phyloP scores from a whole-genome alignment of 2,329 filamentous ascomycete genomes.

The Capronia americana region DNA sequence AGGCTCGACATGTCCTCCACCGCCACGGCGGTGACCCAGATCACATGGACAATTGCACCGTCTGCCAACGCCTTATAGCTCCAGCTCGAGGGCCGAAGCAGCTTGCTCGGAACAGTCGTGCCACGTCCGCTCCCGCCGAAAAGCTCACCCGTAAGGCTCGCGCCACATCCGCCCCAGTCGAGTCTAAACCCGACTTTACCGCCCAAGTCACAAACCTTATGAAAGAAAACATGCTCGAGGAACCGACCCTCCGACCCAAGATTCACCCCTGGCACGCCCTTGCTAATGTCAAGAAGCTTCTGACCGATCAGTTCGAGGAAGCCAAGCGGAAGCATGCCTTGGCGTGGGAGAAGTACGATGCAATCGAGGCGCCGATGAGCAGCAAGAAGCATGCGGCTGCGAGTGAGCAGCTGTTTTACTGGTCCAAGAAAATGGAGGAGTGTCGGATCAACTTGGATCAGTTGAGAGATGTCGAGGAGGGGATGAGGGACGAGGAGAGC shows the following conservation, averaged over 20 bases:
- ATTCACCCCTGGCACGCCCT: slow-evolving; percentile 75
- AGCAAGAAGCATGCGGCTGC: slow-evolving; percentile 39
- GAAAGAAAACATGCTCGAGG: slow-evolving; percentile 50
- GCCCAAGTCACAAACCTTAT: slow-evolving; percentile 37
- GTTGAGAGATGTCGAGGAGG: slow-evolving; percentile 40
- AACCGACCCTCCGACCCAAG: slow-evolving; percentile 66
- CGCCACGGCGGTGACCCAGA: slow-evolving; percentile 51
- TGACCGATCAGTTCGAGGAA: slow-evolving; percentile 80
- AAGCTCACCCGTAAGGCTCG: slow-evolving; percentile 33
- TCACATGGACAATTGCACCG: slow-evolving; percentile 62
- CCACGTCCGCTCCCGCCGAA: slow-evolving; percentile 30
- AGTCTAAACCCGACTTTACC: slow-evolving; percentile 44
- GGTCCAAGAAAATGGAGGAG: slow-evolving; percentile 41
- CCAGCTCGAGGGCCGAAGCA: slow-evolving; percentile 45
- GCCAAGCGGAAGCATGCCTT: slow-evolving; percentile 72
- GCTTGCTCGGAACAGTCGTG: slow-evolving; percentile 29
- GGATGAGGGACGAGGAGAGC: slow-evolving; percentile 33
- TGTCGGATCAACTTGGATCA: slow-evolving; percentile 40
- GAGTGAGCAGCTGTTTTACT: slow-evolving; percentile 37
- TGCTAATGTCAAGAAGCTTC: slow-evolving; percentile 79
- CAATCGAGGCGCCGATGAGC: slow-evolving; percentile 36
- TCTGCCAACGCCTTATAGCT: slow-evolving; percentile 57
- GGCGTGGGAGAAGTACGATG: slow-evolving; percentile 40
- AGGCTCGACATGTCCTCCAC: slow-evolving; percentile 51
- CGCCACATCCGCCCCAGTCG: slow-evolving; percentile 30